Evolutionary conservation across 163 green algal genomes (phyloP), one percentile per base, ranked within the genome.

Genomic region (Chlorella variabilis): DNA sequence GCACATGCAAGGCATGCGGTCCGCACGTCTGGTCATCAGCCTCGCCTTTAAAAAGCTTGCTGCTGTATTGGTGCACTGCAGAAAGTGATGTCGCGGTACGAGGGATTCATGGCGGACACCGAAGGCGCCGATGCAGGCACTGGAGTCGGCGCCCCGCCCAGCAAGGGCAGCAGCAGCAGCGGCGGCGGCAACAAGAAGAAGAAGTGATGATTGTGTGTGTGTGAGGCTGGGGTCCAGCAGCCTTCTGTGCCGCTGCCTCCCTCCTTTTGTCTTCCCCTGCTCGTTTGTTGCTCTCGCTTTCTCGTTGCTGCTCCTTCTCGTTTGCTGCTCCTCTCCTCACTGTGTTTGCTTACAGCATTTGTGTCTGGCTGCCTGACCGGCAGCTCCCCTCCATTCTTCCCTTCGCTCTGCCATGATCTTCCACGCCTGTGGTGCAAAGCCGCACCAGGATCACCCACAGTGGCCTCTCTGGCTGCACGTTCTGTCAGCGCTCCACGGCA

Each of bases 401-500:
- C 54, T 63, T n/a, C 23, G 18, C 45, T 54, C n/a, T n/a, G n/a
- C n/a, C n/a, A n/a, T n/a, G n/a, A n/a, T n/a, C n/a, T n/a, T n/a
- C n/a, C n/a, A n/a, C n/a, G n/a, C n/a, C n/a, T n/a, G n/a, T n/a
- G n/a, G n/a, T n/a, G n/a, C n/a, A n/a, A n/a, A n/a, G n/a, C n/a
- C n/a, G n/a, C n/a, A n/a, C n/a, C n/a, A n/a, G n/a, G n/a, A n/a
- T n/a, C n/a, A n/a, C n/a, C n/a, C n/a, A n/a, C n/a, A n/a, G n/a
- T 54, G 45, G 45, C 45, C 45, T 23, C 11, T 15, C 45, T 54
- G 45, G 15, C 45, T 54, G 11, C 45, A 54, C 45, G 45, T 54
- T 54, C 23, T 33, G 48, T n/a, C 33, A 27, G 31, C 63, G 21
- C 36, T 77, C 25, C 83, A 96, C 91, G n/a, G 92, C 87, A 31